Evolutionary conservation across 1,284 basidiomycete species (phyloP), one percentile per base, ranked within the genome.

Genomic region (Leccinum solheimii): DNA sequence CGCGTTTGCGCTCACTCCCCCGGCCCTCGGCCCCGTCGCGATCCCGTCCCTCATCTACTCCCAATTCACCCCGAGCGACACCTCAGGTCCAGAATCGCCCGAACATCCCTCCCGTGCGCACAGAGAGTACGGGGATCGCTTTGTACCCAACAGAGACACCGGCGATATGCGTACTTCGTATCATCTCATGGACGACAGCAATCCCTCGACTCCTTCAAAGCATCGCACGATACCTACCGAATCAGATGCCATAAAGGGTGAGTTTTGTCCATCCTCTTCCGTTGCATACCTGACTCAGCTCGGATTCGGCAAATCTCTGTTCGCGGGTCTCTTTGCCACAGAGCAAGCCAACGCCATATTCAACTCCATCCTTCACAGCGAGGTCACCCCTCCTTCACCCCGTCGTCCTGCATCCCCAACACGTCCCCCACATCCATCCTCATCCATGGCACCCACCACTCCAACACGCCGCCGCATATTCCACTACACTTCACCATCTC

Each of bases 281-380:
- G n/a, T 60, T 34, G 13, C 13, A 38, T 21, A 3, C 19, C 55
- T 61, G 38, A 62, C 53, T 50, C 21, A 26, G 10, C 7, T 6
- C 21, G n/a, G 5, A 48, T 48, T 21, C 6, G 48, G 8, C 21
- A 21, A 49, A 21, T 23, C 23, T 21, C 48, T 9, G 19, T 49
- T 49, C 45, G 1, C 16, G 27, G 52, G 30, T 36, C 49, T 6
- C 26, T 50, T 56, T 45, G 21, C 57, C 58, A 55, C 62, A 89
- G 90, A 92, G 76, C 89, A 92, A 83, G 88, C 90, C 56, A 92
- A 92, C 72, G 79, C 86, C 16, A 83, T 92, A 55, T 92, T 92
- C 76, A 86, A 79, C 52, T 84, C 86, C 11, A 86, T 92, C 56
- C 78, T 92, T 6, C 88, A 91, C 68, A 84, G 84, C 19, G 90